Evolutionary conservation across 1,284 basidiomycete genomes (phyloP).

Genomic region (Tetrapyrgos nigripes): DNA sequence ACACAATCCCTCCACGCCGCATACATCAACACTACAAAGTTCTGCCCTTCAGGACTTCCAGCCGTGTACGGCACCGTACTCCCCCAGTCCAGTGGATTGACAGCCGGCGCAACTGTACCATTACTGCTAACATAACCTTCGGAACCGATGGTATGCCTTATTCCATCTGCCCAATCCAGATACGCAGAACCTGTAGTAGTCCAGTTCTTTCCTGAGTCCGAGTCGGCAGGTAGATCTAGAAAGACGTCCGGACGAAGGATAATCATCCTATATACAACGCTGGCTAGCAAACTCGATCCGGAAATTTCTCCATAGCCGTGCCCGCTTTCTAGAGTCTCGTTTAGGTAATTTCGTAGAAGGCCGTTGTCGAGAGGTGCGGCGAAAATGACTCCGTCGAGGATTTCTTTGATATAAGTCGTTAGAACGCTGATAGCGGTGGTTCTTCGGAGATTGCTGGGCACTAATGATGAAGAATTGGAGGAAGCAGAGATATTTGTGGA

Average conservation of each 20-base stretch:
- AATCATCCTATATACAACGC: slow-evolving; percentile 48
- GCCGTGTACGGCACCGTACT: slow-evolving; percentile 27
- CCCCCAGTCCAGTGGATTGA: slow-evolving; percentile 31
- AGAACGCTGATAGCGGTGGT: slow-evolving; percentile 36
- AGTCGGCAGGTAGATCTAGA: not conserved
- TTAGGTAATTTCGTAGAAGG: slow-evolving; percentile 47
- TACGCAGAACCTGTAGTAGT: slow-evolving; percentile 16
- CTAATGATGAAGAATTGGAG: no score
- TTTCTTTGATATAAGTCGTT: slow-evolving; percentile 49
- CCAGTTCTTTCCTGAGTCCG: not conserved
- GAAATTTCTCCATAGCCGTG: slow-evolving; percentile 50
- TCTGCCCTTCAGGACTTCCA: slow-evolving; percentile 33
- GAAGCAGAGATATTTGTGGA: not conserved
- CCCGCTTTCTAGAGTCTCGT: slow-evolving; percentile 37
- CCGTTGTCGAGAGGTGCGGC: slow-evolving; percentile 28
- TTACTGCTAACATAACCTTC: slow-evolving; percentile 25
- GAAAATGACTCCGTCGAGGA: slow-evolving; percentile 53
- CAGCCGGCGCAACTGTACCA: slow-evolving; percentile 30
- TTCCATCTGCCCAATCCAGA: slow-evolving; percentile 36
- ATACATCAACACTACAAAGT: slow-evolving; percentile 34
- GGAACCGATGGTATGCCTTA: slow-evolving; percentile 21
- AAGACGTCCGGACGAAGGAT: slow-evolving; percentile 30
- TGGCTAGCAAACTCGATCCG: slow-evolving; percentile 47
- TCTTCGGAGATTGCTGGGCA: slow-evolving; percentile 25
- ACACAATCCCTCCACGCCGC: slow-evolving; percentile 34